Conservation (phyloP, 495 filamentous ascomycete species). For the Trichoderma parareesei region DNA sequence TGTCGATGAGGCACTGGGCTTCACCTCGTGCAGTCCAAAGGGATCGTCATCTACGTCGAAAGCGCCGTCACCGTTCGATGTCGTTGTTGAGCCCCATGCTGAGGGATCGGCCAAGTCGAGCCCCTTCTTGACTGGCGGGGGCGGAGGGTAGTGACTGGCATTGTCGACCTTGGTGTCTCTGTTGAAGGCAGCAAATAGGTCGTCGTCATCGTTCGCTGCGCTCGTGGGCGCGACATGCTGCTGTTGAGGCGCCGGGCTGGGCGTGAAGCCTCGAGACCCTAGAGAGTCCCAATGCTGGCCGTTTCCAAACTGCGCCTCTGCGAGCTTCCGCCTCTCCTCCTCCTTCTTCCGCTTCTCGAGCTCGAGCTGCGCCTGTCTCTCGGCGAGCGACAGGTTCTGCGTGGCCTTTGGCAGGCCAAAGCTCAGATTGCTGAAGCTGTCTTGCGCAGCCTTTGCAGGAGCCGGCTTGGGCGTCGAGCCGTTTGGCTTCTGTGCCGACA, state of each 20-base stretch:
- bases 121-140: constrained; percentile 19
- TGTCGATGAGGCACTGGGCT: constrained; percentile 33
- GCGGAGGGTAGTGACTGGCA: constrained; percentile 51
- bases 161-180: constrained; percentile 52
- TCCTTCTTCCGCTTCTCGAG: constrained; percentile 71
- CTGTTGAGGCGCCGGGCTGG: constrained; percentile 27
- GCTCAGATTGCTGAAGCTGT: constrained; percentile 84
- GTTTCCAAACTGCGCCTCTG: constrained; percentile 67
- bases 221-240: constrained; percentile 21
- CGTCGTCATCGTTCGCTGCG: constrained; percentile 40
- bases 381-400: constrained; percentile 69
- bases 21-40: constrained; percentile 72
- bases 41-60: constrained; percentile 43
- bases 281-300: constrained; percentile 67
- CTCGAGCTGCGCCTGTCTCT: constrained; percentile 75
- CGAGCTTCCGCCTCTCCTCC: constrained; percentile 57
- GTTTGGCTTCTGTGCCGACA: constrained; percentile 47
- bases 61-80: constrained; percentile 16
- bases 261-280: constrained; percentile 28
- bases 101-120: constrained; percentile 30
- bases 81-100: constrained; percentile 25
- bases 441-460: constrained; percentile 53
- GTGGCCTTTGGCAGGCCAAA: constrained; percentile 58
- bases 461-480: constrained; percentile 44
- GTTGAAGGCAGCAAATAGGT: constrained; percentile 56